Base-by-base conservation (phyloP, 1,284 basidiomycete genomes). In the Pyrrhoderma lamaoense region DNA sequence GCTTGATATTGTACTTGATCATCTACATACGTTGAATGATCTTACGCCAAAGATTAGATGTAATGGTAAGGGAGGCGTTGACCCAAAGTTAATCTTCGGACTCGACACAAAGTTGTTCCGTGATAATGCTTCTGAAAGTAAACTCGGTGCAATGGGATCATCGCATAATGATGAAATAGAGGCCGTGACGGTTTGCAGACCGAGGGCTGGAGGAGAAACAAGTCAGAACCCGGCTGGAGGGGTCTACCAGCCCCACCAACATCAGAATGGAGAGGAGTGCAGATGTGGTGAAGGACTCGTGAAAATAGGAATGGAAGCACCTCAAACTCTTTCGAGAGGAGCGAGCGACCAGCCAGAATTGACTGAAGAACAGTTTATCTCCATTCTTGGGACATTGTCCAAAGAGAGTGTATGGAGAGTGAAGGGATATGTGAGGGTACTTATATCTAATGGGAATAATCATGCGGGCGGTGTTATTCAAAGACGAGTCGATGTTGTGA, bases 11-110 rank as follows among this genome's bases (percentile, higher is more conserved):
- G 85, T 94, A 23, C 67, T 92, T 44, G 92, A 95, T 64, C 85
- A 89, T 56, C 74, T 95, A n/a, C 75, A 86, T 65, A 91, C 89
- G 18, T 75, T 95, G 45, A 95, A 94, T 64, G 91, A 94, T 61
- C 68, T 74, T 36, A 94, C 92, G 3, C 91, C 90, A 7, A 90
- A 92, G 65, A 77, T 94, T 52, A 77, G 73, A 47, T 86, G 83
- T 54, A 69, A 82, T 48, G 77, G 79, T 2, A 74, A 75, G 37
- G 69, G 74, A 18, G 82, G 83, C 5, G 79, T 89, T 14, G 81
- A 84, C 56, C 88, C 89, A 0, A 69, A 74, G 25, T 67, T 94
- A 25, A 77, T 94, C 47, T 93, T 95, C 62, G 90, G 90, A 9
- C 67, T 93, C 22, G 87, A 92, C 63, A 83, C 86, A 13, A 85